Base-by-base conservation (phyloP, 352 stramenopile genomes). In the Elongisporangium prolatum region DNA sequence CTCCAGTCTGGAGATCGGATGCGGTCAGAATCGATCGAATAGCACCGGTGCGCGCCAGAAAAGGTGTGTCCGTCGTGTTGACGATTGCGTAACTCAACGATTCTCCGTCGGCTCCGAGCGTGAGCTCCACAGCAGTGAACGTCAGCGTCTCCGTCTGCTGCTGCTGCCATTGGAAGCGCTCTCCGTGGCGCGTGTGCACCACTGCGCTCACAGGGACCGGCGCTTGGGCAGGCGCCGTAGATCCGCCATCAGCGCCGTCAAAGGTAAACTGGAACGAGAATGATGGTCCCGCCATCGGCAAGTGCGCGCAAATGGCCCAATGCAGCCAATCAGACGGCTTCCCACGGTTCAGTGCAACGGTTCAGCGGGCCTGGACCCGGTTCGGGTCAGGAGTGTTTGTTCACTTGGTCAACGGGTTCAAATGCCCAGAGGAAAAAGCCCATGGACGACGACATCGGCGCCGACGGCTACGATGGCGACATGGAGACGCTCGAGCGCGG, bases 211-310 rank as follows among this genome's bases (percentile, higher is more conserved):
- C 0, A 6, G 52, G 13, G 8, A 22, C 40, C 24, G 58, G 47
- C 16, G 22, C 25, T 13, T 48, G 5, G 0, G 49, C 28, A 11
- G 52, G 17, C 24, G 28, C 21, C 7, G 53, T 4, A 10, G 52
- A 50, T 9, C 21, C 34, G 48, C n/a, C 52, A 28, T 34, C 64
- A 17, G 48, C 59, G 37, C 67, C 68, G 21, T 59, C 64, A 40
- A 89, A 55, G 11, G 71, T 58, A 68, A 91, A 91, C 65, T 88
- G 89, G 67, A 91, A 91, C 59, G 73, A 76, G 67, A 91, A 91
- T 34, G 61, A 69, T 48, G 21, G 52, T 56, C 49, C 37, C 21
- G 60, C 60, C 55, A 70, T 73, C 34, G 34, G 34, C 34, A 44
- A 44, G 34, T 44, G 34, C 34, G 34, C 34, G 34, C 34, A 44